Evolutionary conservation across 1,284 basidiomycete species (phyloP).

Genomic region (Ustilago tritici): DNA sequence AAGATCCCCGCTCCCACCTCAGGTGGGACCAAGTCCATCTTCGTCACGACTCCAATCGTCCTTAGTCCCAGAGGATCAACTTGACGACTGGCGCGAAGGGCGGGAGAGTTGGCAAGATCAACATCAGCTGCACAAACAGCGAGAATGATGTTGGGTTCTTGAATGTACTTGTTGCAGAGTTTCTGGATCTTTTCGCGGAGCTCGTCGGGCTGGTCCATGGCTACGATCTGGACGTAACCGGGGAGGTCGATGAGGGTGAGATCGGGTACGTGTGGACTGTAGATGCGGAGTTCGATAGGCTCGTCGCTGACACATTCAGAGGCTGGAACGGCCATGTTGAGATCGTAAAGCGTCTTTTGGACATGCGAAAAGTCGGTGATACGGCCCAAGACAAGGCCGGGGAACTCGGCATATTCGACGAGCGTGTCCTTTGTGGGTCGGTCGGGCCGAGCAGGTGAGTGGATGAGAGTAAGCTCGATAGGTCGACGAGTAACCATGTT

Average conservation of each 20-base stretch:
- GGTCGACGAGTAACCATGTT: constrained; percentile 99
- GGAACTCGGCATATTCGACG: constrained; percentile 92
- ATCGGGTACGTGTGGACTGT: constrained; percentile 95
- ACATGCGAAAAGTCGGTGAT: constrained; percentile 90
- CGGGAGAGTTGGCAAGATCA: constrained; percentile 97
- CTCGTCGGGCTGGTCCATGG: constrained; percentile 93
- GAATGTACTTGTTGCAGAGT: constrained; percentile 95
- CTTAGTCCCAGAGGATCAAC: constrained; percentile 94
- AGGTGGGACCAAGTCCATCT: constrained; percentile 95
- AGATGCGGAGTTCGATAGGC: constrained; percentile 95
- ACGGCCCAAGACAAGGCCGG: constrained; percentile 85
- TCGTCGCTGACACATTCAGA: constrained; percentile 91
- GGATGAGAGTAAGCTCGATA: constrained; percentile 95
- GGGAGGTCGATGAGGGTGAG: constrained; percentile 96
- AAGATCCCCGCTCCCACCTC: constrained; percentile 85
- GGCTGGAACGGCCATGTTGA: constrained; percentile 91
- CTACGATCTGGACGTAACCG: constrained; percentile 94
- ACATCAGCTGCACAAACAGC: constrained; percentile 98
- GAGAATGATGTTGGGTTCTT: constrained; percentile 96
- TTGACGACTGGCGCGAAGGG: constrained; percentile 88
- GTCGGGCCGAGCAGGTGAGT: constrained; percentile 73
- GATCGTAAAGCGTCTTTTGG: constrained; percentile 90
- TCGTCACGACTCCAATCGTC: constrained; percentile 97
- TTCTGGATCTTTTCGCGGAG: constrained; percentile 90
- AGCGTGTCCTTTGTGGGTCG: constrained; percentile 72